Conservation (phyloP, 148 eudicot species). For the Vaccinium macrocarpon region DNA sequence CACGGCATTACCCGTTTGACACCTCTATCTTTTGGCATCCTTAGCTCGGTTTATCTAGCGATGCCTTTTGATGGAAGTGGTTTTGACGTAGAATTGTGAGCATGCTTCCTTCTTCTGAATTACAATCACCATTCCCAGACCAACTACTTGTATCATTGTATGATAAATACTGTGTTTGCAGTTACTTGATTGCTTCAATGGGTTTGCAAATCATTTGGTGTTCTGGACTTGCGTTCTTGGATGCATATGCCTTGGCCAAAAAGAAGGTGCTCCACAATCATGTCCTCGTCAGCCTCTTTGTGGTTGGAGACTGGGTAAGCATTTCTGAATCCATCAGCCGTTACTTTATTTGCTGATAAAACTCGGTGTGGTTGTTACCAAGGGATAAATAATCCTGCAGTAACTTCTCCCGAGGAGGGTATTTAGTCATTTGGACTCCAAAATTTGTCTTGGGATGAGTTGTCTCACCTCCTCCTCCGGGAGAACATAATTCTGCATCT, state of each 20-base stretch:
- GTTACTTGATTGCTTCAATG: conserved; percentile 77
- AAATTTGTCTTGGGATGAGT: neutral
- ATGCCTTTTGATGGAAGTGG: neutral
- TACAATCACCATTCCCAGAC: neutral
- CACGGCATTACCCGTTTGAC: too few relatives aligned
- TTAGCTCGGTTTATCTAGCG: neutral
- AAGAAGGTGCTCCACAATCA: conserved; percentile 50
- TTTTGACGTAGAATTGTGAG: neutral
- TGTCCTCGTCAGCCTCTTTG: conserved; percentile 57
- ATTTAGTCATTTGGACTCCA: neutral
- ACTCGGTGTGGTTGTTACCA: neutral
- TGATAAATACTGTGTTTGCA: conserved; percentile 28
- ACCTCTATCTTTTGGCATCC: neutral
- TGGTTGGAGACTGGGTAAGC: conserved; percentile 77
- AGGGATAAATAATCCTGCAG: neutral
- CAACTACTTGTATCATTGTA: conserved; percentile 17
- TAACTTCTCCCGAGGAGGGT: neutral
- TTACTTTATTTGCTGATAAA: neutral
- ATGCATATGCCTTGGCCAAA: conserved; percentile 56
- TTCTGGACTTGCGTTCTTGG: conserved; percentile 55
- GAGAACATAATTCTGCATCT: neutral
- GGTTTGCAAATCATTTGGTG: conserved; percentile 75
- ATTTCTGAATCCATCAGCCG: neutral
- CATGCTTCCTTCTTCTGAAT: neutral
- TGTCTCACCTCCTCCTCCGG: neutral